phyloP scores from a whole-genome alignment of 2,329 filamentous ascomycete genomes.

The Monosporascus sp. region DNA sequence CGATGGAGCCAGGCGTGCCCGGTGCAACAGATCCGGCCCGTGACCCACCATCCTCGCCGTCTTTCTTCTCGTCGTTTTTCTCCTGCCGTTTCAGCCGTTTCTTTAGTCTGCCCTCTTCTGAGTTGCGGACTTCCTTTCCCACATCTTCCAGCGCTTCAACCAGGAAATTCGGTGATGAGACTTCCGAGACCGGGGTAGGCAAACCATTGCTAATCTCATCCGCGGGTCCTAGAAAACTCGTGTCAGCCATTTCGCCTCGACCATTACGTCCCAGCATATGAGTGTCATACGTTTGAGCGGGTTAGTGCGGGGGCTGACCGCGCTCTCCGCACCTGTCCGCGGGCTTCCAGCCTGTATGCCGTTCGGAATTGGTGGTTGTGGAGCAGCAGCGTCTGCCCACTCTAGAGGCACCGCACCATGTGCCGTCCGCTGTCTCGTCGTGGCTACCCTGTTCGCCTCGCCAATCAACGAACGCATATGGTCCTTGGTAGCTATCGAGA shows the following conservation, averaged over 20 bases:
- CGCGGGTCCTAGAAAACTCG: slow-evolving; percentile 30
- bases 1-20: slow-evolving; percentile 56
- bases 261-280: slow-evolving; percentile 1
- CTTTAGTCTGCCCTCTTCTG: slow-evolving; percentile 65
- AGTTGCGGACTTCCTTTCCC: slow-evolving; percentile 61
- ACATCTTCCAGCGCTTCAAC: slow-evolving; percentile 53
- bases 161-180: slow-evolving; percentile 45
- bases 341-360: slow-evolving; percentile 16
- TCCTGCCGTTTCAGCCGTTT: slow-evolving; percentile 61
- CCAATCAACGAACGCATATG: slow-evolving; percentile 70
- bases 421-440: slow-evolving; percentile 68
- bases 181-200: slow-evolving; percentile 42
- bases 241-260: slow-evolving; percentile 28
- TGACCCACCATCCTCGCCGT: slow-evolving; percentile 37
- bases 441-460: slow-evolving; percentile 67
- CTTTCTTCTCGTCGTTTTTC: slow-evolving; percentile 43
- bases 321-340: slow-evolving; percentile 33
- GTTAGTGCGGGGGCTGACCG: slow-evolving; percentile 48
- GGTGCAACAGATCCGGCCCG: slow-evolving; percentile 53
- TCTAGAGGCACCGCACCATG: slow-evolving; percentile 74
- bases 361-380: slow-evolving; percentile 32
- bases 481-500: slow-evolving; percentile 80
- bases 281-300: slow-evolving; percentile 54
- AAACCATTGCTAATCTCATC: slow-evolving; percentile 34
- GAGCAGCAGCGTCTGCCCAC: slow-evolving; percentile 65